Conservation (phyloP, 2,329 filamentous ascomycete genomes). For the Sporothrix mexicana region DNA sequence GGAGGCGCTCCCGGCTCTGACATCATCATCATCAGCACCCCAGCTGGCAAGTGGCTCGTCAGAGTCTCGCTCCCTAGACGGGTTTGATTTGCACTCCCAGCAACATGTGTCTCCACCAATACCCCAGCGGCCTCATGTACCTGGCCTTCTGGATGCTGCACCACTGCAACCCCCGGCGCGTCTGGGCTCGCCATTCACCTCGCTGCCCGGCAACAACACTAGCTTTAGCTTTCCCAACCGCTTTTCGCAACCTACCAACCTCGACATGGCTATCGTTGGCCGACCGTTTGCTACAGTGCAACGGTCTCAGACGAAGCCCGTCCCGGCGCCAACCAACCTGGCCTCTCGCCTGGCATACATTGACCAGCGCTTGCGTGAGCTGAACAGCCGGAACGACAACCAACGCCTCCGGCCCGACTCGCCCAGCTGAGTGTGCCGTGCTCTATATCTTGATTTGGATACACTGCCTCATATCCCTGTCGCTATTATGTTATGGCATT, state of each 20-base stretch:
- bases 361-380: conserved; percentile 62
- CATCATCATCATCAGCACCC: conserved; percentile 41
- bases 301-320: conserved; percentile 42
- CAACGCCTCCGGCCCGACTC: conserved; percentile 54
- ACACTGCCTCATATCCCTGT: neutral
- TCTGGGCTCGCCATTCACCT: conserved; percentile 64
- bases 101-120: conserved; percentile 37
- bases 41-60: conserved; percentile 36
- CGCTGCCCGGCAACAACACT: conserved; percentile 39
- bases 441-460: neutral
- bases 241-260: conserved; percentile 53
- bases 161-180: conserved; percentile 46
- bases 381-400: conserved; percentile 52
- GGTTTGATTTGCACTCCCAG: neutral
- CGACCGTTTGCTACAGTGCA: conserved; percentile 65
- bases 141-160: conserved; percentile 38
- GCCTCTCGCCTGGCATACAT: conserved; percentile 62
- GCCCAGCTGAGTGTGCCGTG: neutral
- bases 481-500: neutral
- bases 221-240: conserved; percentile 68
- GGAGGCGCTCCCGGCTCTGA: conserved; percentile 33
- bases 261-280: conserved; percentile 53
- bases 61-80: neutral
- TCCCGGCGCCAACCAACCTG: conserved; percentile 52
- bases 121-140: conserved; percentile 37